Conservation (phyloP, 2,329 filamentous ascomycete genomes). For the Aureobasidium sp. region DNA sequence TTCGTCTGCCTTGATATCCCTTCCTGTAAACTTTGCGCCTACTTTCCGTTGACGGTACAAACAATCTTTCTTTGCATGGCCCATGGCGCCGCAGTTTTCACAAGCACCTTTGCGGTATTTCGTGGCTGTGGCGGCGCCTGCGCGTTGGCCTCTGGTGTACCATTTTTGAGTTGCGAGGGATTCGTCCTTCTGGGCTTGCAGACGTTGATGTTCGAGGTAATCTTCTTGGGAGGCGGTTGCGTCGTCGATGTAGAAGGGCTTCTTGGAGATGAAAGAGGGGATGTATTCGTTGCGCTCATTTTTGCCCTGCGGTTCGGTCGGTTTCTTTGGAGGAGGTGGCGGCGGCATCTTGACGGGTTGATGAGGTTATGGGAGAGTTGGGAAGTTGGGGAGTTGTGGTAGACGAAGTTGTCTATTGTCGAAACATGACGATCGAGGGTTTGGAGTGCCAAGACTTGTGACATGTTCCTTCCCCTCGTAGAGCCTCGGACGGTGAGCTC, state of each 20-base stretch:
- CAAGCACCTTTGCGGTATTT: constrained; percentile 97
- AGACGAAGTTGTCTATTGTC: too few species aligned
- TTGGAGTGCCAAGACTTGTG: background rate
- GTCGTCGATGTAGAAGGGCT: constrained; percentile 89
- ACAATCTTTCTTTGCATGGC: constrained; percentile 91
- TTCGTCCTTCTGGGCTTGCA: constrained; percentile 57
- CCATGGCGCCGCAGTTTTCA: constrained; percentile 97
- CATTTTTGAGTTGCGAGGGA: constrained; percentile 62
- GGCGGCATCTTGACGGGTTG: background rate
- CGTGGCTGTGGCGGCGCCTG: constrained; percentile 70
- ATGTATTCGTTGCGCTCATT: constrained; percentile 98
- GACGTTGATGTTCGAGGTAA: constrained; percentile 93
- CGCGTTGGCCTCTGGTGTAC: constrained; percentile 84
- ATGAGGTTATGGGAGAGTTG: background rate
- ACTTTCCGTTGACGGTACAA: constrained; percentile 78
- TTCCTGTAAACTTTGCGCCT: constrained; percentile 85
- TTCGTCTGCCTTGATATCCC: constrained; percentile 89
- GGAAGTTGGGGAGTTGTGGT: background rate
- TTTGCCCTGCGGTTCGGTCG: constrained; percentile 51
- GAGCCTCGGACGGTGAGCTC: too few species aligned
- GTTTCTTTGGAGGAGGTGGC: constrained; percentile 59
- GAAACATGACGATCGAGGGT: background rate
- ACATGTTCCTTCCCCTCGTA: background rate
- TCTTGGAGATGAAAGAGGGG: constrained; percentile 93
- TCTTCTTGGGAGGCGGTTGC: constrained; percentile 62